Percentiles rank a stretch among this genome's conserved stretches.
These are phyloP conservation scores for Radiomyces spectabilis DNA, from an alignment of 192 early-diverging fungal genomes.

Conservation along the genomic window DNA sequence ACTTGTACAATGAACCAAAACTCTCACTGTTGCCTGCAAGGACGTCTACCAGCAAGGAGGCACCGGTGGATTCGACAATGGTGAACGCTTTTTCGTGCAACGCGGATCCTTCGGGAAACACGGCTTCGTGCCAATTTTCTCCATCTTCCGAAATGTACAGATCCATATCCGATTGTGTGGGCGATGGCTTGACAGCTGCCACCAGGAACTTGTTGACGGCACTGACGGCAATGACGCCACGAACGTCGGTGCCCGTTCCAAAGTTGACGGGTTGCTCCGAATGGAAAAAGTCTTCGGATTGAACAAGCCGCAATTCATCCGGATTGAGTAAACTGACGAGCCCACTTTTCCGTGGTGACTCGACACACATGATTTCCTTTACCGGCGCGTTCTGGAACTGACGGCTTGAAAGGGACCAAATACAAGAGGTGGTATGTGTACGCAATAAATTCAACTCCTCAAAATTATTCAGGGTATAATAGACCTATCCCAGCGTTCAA, in stretches of 20 bases:
- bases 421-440: constrained; percentile 53
- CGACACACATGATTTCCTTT: constrained; percentile 68
- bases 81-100: constrained; percentile 68
- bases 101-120: constrained; percentile 42
- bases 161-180: constrained; percentile 10
- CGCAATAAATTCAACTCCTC: constrained; percentile 44
- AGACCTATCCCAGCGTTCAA: constrained; percentile 24
- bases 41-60: constrained; percentile 74
- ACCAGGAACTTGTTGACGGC: constrained; percentile 64
- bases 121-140: constrained; percentile 27
- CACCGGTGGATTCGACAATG: constrained; percentile 71
- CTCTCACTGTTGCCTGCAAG: constrained; percentile 28
- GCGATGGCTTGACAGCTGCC: constrained; percentile 52
- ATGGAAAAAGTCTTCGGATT: constrained; percentile 69
- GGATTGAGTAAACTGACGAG: constrained; percentile 14
- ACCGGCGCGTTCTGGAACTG: constrained; percentile 55
- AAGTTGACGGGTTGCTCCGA: constrained; percentile 48
- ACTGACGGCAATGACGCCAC: constrained; percentile 68
- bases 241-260: constrained; percentile 43
- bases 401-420: constrained; percentile 60
- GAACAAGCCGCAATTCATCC: constrained; percentile 47
- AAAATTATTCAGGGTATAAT: constrained; percentile 68
- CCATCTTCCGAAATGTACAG: constrained; percentile 27
- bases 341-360: constrained; percentile 25
- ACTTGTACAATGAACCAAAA: constrained; percentile 70